These are phyloP conservation scores for Epichloe elymi DNA, from an alignment of 2,329 filamentous ascomycete genomes.

Conservation along the genomic window DNA sequence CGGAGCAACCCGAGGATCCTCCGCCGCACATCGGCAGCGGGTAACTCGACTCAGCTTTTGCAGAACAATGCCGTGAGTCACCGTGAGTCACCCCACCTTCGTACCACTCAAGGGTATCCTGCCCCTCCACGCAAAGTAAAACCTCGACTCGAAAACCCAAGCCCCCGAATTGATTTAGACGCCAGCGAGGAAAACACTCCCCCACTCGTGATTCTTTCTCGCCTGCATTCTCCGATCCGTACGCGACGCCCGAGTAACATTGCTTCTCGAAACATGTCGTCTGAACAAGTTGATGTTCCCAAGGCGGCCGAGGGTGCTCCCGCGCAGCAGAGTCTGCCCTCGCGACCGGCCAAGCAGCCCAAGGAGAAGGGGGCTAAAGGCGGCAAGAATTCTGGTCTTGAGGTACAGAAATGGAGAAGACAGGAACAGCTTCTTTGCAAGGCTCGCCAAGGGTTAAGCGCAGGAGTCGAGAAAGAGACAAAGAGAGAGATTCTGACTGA, in stretches of 20 bases:
- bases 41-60: constrained; percentile 2
- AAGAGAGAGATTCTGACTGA: constrained; percentile 13
- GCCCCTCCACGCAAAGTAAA: constrained; percentile 13
- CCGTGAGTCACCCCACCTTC: constrained; percentile 26
- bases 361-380: constrained; percentile 31
- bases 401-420: constrained; percentile 18
- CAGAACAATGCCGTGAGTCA: constrained; percentile 17
- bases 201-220: background rate
- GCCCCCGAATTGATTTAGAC: background rate
- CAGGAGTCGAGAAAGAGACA: background rate
- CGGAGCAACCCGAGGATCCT: constrained; percentile 13
- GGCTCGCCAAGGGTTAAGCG: background rate
- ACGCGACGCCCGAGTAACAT: background rate
- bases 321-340: constrained; percentile 21
- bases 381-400: constrained; percentile 44
- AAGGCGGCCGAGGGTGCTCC: constrained; percentile 22
- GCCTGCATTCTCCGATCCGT: constrained; percentile 5
- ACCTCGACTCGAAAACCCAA: background rate
- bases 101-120: constrained; percentile 13
- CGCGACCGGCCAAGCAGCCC: constrained; percentile 23
- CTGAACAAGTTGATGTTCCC: constrained; percentile 22
- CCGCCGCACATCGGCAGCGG: constrained; percentile 6
- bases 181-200: background rate
- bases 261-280: constrained; percentile 20
- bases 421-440: background rate